A percentile compares a stretch with the other conserved stretches of the same genome.
These are phyloP conservation scores for Russula sp. DNA, from an alignment of 768 basidiomycete genomes.

Conservation along the genomic window DNA sequence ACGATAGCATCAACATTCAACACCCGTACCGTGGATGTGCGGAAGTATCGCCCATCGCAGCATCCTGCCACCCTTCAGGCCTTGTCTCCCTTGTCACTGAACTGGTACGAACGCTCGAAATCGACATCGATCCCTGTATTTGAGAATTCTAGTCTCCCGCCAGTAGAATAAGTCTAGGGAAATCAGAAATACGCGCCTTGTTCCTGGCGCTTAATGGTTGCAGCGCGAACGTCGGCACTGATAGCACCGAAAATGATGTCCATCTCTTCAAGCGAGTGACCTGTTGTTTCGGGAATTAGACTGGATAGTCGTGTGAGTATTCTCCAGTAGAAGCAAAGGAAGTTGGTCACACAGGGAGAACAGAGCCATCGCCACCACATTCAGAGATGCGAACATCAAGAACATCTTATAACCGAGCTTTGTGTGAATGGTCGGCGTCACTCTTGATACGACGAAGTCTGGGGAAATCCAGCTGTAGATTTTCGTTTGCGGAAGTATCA, in stretches of 20 bases:
- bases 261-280: constrained; percentile 46
- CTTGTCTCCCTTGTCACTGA: not conserved
- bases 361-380: constrained; percentile 60
- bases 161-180: not conserved
- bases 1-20: not conserved
- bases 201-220: constrained; percentile 45
- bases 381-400: constrained; percentile 70
- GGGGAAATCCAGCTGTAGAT: not conserved
- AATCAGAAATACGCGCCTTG: constrained; percentile 26
- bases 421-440: constrained; percentile 58
- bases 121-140: not conserved
- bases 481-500: not conserved
- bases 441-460: constrained; percentile 71
- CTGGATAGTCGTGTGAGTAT: constrained; percentile 22
- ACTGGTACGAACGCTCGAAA: not conserved
- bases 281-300: constrained; percentile 39
- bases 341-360: constrained; percentile 51
- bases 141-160: not conserved
- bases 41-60: not conserved
- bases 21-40: not conserved
- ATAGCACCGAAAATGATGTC: constrained; percentile 56
- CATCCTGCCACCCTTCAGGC: not conserved
- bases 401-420: constrained; percentile 69
- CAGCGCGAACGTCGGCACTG: constrained; percentile 45
- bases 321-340: not conserved